These are phyloP conservation scores for Aspergillus fischeri DNA, from an alignment of 2,329 filamentous ascomycete genomes.

Conservation along the genomic window DNA sequence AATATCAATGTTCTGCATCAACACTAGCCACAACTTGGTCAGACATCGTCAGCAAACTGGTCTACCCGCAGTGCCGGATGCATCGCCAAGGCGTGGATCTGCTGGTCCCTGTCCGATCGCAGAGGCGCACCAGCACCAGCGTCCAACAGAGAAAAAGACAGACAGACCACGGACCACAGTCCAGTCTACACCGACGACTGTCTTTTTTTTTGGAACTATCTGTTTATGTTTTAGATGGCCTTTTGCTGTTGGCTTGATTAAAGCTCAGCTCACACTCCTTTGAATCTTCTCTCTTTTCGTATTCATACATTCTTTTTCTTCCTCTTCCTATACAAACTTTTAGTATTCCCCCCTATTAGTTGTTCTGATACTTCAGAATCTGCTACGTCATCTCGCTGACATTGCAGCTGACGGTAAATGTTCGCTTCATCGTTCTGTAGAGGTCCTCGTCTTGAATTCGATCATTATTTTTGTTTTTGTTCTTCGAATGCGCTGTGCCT, in stretches of 20 bases:
- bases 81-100: not conserved
- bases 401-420: constrained; percentile 4
- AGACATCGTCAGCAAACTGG: not conserved
- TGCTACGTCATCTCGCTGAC: constrained; percentile 1
- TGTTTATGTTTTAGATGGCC: not conserved
- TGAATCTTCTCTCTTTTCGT: constrained; percentile 1
- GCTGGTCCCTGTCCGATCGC: not conserved
- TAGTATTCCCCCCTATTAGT: constrained; percentile 13
- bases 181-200: not conserved
- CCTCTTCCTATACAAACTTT: constrained; percentile 8
- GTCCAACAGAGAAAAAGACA: not conserved
- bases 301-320: constrained; percentile 4
- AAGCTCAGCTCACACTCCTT: not conserved
- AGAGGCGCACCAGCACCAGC: constrained; percentile 1
- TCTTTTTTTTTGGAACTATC: not conserved
- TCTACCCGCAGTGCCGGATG: not conserved
- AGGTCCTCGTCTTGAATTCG: not conserved
- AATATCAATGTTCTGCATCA: not conserved
- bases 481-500: not conserved
- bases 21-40: not conserved
- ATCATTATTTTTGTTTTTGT: constrained; percentile 3
- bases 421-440: constrained; percentile 1
- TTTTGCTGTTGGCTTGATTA: not conserved
- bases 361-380: constrained; percentile 4
- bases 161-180: not conserved